Evolutionary conservation across 1,284 basidiomycete species (phyloP).

Genomic region (Trichosporon coremiiforme): DNA sequence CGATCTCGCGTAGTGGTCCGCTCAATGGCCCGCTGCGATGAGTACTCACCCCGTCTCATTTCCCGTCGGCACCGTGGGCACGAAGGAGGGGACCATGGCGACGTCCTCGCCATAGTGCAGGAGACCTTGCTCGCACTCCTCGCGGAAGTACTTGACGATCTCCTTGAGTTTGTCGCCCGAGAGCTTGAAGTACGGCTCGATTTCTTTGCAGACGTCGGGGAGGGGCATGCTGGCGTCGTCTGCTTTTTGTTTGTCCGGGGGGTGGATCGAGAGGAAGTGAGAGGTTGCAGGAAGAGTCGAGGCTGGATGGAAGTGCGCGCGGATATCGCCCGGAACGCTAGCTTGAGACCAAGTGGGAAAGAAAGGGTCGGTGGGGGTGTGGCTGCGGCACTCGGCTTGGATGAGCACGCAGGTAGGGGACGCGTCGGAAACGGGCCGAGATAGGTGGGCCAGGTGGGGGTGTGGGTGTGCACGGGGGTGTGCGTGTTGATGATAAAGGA

Average conservation of each 20-base stretch:
- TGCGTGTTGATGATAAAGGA: background rate
- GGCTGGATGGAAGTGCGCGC: background rate
- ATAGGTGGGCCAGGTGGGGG: background rate
- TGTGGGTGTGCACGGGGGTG: background rate
- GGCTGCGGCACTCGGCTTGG: background rate
- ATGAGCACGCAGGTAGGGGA: too few species aligned
- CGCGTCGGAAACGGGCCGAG: slow-evolving; percentile 10
- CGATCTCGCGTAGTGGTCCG: too few species aligned
- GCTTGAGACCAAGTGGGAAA: background rate
- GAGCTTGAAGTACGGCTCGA: slow-evolving; percentile 73
- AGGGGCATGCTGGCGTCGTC: slow-evolving; percentile 25
- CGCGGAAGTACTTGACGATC: slow-evolving; percentile 76
- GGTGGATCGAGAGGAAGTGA: background rate
- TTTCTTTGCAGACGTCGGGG: slow-evolving; percentile 39
- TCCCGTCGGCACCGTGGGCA: slow-evolving; percentile 85
- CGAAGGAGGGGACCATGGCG: slow-evolving; percentile 92
- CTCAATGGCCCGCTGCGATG: too few species aligned
- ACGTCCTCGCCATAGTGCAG: slow-evolving; percentile 71
- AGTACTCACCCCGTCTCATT: slow-evolving; percentile 78
- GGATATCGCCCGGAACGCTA: slow-evolving; percentile 4
- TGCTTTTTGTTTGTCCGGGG: background rate
- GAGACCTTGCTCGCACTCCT: slow-evolving; percentile 74
- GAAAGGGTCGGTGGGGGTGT: background rate
- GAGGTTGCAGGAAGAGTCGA: background rate
- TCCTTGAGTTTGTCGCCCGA: slow-evolving; percentile 64